Evolutionary conservation across 176 grass and related monocot species (phyloP).

Genomic region (Avena sativa): DNA sequence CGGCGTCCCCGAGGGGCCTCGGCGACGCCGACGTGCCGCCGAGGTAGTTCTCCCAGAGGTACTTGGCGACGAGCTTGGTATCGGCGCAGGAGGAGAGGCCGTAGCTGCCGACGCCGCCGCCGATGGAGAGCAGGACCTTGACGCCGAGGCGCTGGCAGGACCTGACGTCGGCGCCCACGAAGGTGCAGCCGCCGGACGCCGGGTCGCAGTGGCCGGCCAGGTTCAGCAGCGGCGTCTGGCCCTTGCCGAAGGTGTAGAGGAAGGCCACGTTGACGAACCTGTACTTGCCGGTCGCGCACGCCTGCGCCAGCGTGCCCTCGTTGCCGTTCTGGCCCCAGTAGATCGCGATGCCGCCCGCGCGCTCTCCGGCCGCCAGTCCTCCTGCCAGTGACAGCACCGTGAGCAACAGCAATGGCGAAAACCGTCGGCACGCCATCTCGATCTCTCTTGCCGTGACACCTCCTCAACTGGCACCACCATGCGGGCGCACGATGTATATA

Average conservation of each 20-base stretch:
- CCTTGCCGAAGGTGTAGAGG: conserved; percentile 77
- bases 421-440: background rate
- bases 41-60: conserved; percentile 82
- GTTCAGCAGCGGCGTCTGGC: conserved; percentile 74
- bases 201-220: conserved; percentile 83
- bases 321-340: conserved; percentile 83
- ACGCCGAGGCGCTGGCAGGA: conserved; percentile 66
- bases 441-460: background rate
- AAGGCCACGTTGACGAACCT: conserved; percentile 69
- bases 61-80: conserved; percentile 44
- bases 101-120: conserved; percentile 72
- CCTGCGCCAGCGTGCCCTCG: conserved; percentile 61
- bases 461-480: background rate
- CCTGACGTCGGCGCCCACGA: conserved; percentile 55
- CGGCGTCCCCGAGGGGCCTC: conserved; percentile 66
- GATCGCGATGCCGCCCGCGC: conserved; percentile 58
- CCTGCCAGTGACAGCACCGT: background rate
- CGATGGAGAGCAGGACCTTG: conserved; percentile 81
- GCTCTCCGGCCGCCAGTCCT: conserved; percentile 16
- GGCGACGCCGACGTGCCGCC: conserved; percentile 48
- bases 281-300: conserved; percentile 64
- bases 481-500: conserved; percentile 16
- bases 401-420: background rate
- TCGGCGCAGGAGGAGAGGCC: conserved; percentile 55
- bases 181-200: conserved; percentile 57